A percentile compares a stretch with the other conserved stretches of the same genome.
Conservation (phyloP, 129 eudicot genomes). For the Flaveria bidentis region DNA sequence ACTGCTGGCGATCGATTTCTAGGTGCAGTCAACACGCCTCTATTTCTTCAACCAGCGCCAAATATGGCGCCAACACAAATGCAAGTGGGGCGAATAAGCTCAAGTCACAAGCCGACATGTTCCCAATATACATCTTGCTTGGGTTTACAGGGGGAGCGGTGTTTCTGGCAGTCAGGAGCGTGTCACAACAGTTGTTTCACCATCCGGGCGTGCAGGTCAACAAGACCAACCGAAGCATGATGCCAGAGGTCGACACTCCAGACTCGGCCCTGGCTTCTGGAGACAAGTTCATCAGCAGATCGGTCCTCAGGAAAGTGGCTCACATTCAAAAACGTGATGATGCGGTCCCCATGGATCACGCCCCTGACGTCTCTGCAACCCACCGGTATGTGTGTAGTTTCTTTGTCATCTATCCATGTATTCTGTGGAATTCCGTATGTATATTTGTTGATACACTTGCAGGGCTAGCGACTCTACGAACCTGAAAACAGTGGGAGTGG, state of each 20-base stretch:
- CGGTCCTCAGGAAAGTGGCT: conserved; percentile 36
- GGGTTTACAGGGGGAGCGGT: conserved; percentile 41
- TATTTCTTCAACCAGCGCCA: conserved; percentile 20
- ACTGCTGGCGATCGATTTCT: conserved; percentile 20
- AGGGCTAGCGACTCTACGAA: conserved; percentile 31
- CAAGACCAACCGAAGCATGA: conserved; percentile 39
- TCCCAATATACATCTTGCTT: conserved; percentile 38
- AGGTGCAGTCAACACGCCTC: conserved; percentile 17
- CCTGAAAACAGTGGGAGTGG: conserved; percentile 35
- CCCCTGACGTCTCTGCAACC: conserved; percentile 21
- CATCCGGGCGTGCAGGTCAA: conserved; percentile 45
- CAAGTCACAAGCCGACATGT: conserved; percentile 34
- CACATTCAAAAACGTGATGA: conserved; percentile 36
- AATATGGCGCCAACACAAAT: conserved; percentile 13
- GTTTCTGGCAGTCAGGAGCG: conserved; percentile 33
- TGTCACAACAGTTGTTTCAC: conserved; percentile 30
- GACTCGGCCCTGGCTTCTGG: conserved; percentile 29
- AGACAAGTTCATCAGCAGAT: conserved; percentile 30
- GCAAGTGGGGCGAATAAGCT: conserved; percentile 9
- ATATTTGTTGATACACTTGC: neutral
- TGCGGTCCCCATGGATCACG: conserved; percentile 7
- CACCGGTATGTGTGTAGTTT: conserved; percentile 13
- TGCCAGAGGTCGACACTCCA: conserved; percentile 38
- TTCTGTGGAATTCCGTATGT: neutral
- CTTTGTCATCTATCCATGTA: neutral